Base-by-base conservation (phyloP, 1,139 yeast genomes). In the Suhomyces taliae region DNA sequence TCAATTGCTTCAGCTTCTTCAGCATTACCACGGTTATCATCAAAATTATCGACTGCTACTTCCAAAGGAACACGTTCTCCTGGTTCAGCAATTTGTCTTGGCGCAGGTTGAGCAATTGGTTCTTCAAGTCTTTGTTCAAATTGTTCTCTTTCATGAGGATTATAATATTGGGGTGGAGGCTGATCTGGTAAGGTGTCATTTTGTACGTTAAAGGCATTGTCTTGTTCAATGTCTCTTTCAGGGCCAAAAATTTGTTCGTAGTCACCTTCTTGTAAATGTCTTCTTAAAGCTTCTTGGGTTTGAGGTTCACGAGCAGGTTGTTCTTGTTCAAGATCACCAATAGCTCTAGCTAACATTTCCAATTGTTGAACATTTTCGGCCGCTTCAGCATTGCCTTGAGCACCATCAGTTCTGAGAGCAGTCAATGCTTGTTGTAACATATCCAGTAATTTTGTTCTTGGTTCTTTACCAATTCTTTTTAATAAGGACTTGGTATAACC, bases 391-490 rank as follows among this genome's bases (percentile, higher is more conserved):
- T 50, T 47, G 8, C 65, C 67, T 27, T 56, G 44, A 11, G 29
- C 39, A 7, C 45, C 65, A 26, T 64, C 68, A 29, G 63, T 58
- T 39, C 72, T 55, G 44, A 69, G 56, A 1, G 65, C 65, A 26
- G 63, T 50, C 19, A 70, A 53, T 3, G 52, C 49, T 11, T 46
- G 44, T 29, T 51, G 52, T 9, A 49, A 39, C 52, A 49, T 47
- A 15, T 49, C 52, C 39, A 43, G 65, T 51, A 75, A 63, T 43
- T 66, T 70, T 1, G 76, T 65, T 39, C 78, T 68, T 40, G 78
- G 81, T 51, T 79, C 84, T 37, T 76, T 75, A 5, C 90, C 90
- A 41, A 85, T 76, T 49, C 75, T 78, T 49, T 72, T 78, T 45
- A 74, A 60, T 26, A 85, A 67, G 58, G 84, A 68, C 58, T 79